Conservation (phyloP, 164 flowering plant genomes). For the Berberis vulgaris region DNA sequence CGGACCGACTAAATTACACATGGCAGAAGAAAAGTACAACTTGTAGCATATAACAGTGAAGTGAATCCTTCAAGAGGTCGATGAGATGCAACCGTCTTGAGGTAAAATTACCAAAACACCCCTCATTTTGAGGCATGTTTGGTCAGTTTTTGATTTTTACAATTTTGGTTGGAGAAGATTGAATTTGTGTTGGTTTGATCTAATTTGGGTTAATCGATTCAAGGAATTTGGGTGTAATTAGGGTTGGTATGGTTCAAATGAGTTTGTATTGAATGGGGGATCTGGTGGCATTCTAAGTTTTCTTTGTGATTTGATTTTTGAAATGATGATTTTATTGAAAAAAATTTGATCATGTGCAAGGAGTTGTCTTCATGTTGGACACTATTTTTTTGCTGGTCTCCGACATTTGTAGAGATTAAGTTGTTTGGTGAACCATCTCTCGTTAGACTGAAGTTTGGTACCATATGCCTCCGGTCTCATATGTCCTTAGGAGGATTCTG, state of each 20-base stretch:
- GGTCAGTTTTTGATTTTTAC: neutral
- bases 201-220: no score
- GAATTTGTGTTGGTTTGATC: no score
- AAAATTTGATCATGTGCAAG: no score
- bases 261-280: neutral
- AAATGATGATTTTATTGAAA: neutral
- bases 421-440: no score
- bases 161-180: neutral
- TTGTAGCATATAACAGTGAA: constrained; percentile 90
- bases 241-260: neutral
- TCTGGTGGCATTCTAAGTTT: neutral
- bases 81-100: constrained; percentile 98
- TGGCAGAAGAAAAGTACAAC: constrained; percentile 76
- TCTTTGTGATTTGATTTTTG: neutral
- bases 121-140: neutral
- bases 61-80: constrained; percentile 91
- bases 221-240: neutral
- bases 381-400: no score
- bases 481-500: no score
- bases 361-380: no score
- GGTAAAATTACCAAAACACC: constrained; percentile 25
- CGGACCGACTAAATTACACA: constrained; percentile 3
- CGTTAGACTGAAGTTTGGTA: no score
- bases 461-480: no score
- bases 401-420: no score